Conservation (phyloP, 2,329 filamentous ascomycete species). For the Corinectria fuckeliana region DNA sequence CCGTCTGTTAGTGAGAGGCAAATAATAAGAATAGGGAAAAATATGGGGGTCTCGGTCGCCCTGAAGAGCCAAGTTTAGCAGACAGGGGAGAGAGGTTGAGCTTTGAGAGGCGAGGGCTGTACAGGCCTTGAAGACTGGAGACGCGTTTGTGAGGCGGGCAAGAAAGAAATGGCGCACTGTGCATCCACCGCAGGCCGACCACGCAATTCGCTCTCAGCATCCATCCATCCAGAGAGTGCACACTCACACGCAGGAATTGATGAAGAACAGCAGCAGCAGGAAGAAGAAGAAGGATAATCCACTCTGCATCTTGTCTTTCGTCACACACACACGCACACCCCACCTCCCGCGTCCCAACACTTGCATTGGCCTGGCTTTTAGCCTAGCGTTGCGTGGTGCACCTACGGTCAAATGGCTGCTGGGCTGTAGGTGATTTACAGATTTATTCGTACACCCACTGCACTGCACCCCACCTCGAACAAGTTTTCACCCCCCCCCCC, state of each 20-base stretch:
- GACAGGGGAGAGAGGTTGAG: background rate
- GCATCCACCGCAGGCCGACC: constrained; percentile 1
- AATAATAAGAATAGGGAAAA: background rate
- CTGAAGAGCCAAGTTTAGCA: constrained; percentile 8
- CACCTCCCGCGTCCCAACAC: background rate
- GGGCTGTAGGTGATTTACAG: background rate
- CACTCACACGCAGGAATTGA: background rate
- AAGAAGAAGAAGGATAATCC: constrained; percentile 15
- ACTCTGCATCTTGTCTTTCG: background rate
- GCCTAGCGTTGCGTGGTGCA: no score
- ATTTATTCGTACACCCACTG: no score
- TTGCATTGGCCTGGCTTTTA: background rate
- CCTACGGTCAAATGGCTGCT: constrained; percentile 6
- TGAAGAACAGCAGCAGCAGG: constrained; percentile 15
- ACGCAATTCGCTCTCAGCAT: no score
- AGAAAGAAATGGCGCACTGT: constrained; percentile 15
- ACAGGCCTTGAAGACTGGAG: background rate
- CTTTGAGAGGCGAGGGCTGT: no score
- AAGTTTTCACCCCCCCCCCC: background rate
- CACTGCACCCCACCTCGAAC: background rate
- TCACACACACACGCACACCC: background rate
- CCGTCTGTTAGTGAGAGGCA: background rate
- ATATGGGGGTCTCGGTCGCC: constrained; percentile 12
- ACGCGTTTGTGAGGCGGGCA: background rate
- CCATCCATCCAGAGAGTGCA: background rate